Percentiles rank a stretch among this genome's conserved stretches.
Conservation (phyloP, 2,329 filamentous ascomycete species). For the Lasiodiplodia citricola region DNA sequence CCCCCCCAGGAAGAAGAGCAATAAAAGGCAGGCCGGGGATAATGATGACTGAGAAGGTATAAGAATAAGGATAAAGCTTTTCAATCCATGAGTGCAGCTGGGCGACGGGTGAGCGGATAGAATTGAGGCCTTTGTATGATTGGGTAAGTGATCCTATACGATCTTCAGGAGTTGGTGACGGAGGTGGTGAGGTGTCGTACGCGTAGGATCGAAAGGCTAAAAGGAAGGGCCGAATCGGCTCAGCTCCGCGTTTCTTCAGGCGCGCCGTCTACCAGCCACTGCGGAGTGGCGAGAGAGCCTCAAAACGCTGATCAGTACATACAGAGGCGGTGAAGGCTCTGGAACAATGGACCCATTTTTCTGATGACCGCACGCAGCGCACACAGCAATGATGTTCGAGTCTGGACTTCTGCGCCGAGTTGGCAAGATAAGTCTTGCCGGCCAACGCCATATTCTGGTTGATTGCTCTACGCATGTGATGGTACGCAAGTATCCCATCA, state of each 20-base stretch:
- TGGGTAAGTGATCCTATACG: neutral
- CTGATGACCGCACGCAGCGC: neutral
- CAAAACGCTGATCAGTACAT: neutral
- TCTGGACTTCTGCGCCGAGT: neutral
- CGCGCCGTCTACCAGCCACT: slow-evolving; percentile 12
- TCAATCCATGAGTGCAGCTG: neutral
- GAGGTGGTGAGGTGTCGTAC: slow-evolving; percentile 17
- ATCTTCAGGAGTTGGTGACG: slow-evolving; percentile 11
- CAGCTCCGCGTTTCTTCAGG: slow-evolving; percentile 3
- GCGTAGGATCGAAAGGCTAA: slow-evolving; percentile 5
- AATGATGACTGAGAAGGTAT: no score
- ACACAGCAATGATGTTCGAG: neutral
- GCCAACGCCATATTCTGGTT: neutral
- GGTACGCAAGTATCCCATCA: neutral
- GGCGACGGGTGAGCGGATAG: neutral
- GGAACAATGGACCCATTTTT: neutral
- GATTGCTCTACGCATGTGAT: neutral
- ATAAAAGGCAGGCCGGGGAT: no score
- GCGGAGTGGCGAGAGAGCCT: slow-evolving; percentile 2
- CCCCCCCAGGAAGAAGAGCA: no score
- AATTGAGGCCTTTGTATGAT: neutral
- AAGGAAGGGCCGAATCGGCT: slow-evolving; percentile 15
- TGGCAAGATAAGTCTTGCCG: neutral
- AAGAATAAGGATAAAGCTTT: no score
- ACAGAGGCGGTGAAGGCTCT: slow-evolving; percentile 9